These are phyloP conservation scores for Phlegmacium glaucopus DNA, from an alignment of 768 basidiomycete genomes.

Conservation along the genomic window DNA sequence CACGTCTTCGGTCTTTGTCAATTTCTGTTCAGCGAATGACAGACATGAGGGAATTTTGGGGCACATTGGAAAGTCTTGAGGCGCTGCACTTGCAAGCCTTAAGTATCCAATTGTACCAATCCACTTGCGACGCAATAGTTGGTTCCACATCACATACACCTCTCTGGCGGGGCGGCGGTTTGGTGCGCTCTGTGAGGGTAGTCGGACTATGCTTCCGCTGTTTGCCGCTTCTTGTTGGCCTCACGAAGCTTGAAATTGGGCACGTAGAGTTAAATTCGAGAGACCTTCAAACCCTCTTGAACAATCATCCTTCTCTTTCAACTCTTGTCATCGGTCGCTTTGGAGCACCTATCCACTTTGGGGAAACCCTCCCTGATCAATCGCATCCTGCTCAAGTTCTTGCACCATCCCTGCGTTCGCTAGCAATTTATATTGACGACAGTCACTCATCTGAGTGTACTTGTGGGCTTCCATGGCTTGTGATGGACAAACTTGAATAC, in stretches of 20 bases:
- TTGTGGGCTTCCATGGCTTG: conserved; percentile 20
- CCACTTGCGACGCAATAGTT: background rate
- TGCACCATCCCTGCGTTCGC: conserved; percentile 17
- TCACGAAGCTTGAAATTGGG: conserved; percentile 19
- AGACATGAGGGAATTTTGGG: background rate
- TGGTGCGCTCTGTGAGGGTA: conserved; percentile 13
- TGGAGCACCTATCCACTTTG: background rate
- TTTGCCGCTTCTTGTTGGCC: conserved; percentile 7
- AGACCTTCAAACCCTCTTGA: conserved; percentile 15
- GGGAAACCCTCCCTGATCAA: background rate
- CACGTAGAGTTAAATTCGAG: conserved; percentile 7
- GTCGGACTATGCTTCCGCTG: conserved; percentile 6
- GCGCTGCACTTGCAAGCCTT: background rate
- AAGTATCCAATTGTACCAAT: background rate
- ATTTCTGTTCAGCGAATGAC: conserved; percentile 2
- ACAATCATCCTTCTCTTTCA: conserved; percentile 12
- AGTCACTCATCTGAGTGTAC: conserved; percentile 10
- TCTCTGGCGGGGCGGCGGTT: background rate
- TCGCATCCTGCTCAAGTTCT: conserved; percentile 7
- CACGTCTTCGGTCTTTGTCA: conserved; percentile 5
- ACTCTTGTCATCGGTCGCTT: conserved; percentile 14
- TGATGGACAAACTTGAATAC: conserved; percentile 26
- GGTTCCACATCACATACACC: background rate
- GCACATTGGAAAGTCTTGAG: background rate
- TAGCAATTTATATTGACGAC: conserved; percentile 21